Evolutionary conservation across 495 filamentous ascomycete species (phyloP), one percentile per base, ranked within the genome.

Genomic region (Podospora comata): DNA sequence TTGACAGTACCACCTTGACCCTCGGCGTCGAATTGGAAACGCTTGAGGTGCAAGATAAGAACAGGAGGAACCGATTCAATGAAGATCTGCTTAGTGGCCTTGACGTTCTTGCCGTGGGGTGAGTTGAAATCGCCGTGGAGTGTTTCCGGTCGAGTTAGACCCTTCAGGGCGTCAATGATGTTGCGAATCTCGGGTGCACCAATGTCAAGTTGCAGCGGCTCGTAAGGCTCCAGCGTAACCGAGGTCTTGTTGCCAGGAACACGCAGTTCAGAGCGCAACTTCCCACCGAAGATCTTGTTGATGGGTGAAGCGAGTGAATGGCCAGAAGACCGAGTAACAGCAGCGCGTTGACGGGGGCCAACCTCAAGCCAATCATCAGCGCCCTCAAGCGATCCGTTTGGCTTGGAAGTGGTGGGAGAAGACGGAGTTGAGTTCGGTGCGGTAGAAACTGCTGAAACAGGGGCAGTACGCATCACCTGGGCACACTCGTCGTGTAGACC

Each of bases 121-220:
- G 92, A 91, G 71, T 91, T 90, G 78, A 96, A 97, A 70, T 96
- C 91, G 18, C 93, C 93, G 62, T 93, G 89, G 9, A 99, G 82
- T 20, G 87, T 90, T 76, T 99, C 95, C 0, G 91, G 85, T 19
- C 87, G 89, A 1, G 94, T 96, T 5, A 98, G 76, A 7, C 90
- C 89, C 70, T 90, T 94, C 59, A 99, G 80, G 20, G 95, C 95
- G 78, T 99, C 95, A 16, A 92, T 83, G 68, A 99, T 97, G 73
- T 93, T 96, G 72, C 91, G 87, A 62, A 98, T 86, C 65, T 96
- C 85, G 15, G 90, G 85, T 0, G 91, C 85, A 27, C 91, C 91
- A 74, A 99, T 99, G 74, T 98, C 96, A 23, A 99, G 85, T 75
- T 98, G 95, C 28, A 99, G 82, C 16, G 96, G 91, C 76, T 97